Conservation (phyloP, 73 alveolate genomes). For the Blepharisma stoltei region DNA sequence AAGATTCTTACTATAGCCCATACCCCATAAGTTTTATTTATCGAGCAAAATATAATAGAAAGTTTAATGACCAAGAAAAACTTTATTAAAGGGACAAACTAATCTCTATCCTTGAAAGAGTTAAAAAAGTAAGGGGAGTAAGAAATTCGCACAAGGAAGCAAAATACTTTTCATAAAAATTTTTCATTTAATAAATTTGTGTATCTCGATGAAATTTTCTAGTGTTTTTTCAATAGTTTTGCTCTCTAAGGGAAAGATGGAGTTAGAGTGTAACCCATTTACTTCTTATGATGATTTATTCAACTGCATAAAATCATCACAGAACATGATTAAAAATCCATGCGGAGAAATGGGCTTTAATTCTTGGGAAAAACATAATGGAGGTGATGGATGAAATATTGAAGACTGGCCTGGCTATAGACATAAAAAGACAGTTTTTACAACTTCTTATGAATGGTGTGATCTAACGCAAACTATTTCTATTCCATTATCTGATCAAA, state of each 20-base stretch:
- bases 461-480: neutral
- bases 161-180: neutral
- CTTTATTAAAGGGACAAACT: neutral
- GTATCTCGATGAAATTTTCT: too few relatives aligned
- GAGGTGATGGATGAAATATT: neutral
- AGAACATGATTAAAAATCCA: slow-evolving; percentile 24
- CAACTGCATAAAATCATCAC: neutral
- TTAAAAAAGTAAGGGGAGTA: too few relatives aligned
- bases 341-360: neutral
- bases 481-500: neutral
- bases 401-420: slow-evolving; percentile 8
- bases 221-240: too few relatives aligned
- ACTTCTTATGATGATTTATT: too few relatives aligned
- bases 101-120: neutral
- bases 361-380: neutral
- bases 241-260: too few relatives aligned
- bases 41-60: too few relatives aligned
- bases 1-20: neutral
- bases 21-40: too few relatives aligned
- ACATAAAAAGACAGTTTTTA: slow-evolving; percentile 4
- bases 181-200: too few relatives aligned
- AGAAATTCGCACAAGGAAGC: neutral
- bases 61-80: neutral
- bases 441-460: neutral
- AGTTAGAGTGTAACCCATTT: too few relatives aligned